Conservation (phyloP, 2,329 filamentous ascomycete species). For the Pseudogymnoascus sp. region DNA sequence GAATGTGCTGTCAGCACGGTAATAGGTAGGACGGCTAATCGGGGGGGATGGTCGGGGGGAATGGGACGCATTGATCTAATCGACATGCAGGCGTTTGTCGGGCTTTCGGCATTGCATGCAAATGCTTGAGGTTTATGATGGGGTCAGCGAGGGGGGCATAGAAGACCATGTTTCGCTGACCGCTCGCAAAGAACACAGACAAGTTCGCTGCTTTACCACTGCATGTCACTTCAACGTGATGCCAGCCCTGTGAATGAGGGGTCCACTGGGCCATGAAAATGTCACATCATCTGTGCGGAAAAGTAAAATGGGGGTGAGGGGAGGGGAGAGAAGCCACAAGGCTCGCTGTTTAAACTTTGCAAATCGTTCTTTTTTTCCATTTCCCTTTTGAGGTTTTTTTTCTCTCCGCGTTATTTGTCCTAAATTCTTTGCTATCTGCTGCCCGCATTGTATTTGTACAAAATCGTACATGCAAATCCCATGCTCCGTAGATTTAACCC, state of each 20-base stretch:
- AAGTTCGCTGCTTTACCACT: constrained; percentile 7
- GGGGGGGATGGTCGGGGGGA: too few relatives aligned
- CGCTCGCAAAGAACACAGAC: constrained; percentile 7
- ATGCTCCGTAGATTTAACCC: constrained; percentile 3
- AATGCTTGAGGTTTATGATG: not conserved
- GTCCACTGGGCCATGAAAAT: not conserved
- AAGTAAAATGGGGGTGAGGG: not conserved
- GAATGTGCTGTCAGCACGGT: constrained; percentile 5
- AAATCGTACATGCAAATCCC: constrained; percentile 5
- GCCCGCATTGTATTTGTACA: constrained; percentile 7
- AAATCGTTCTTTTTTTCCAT: not conserved
- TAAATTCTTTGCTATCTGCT: not conserved
- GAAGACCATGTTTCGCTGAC: not conserved
- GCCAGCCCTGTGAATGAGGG: constrained; percentile 5
- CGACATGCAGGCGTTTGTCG: constrained; percentile 7
- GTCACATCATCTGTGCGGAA: constrained; percentile 6
- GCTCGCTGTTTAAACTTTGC: not conserved
- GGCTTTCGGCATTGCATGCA: constrained; percentile 8
- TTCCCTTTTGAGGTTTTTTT: not conserved
- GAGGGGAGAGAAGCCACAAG: not conserved
- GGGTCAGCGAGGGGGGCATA: not conserved
- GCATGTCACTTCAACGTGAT: constrained; percentile 8
- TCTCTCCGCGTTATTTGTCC: not conserved
- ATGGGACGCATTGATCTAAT: constrained; percentile 7
- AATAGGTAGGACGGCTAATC: constrained; percentile 4